Evolutionary conservation across 2,329 filamentous ascomycete genomes (phyloP), one percentile per base, ranked within the genome.

Genomic region (Zymoseptoria passerinii): DNA sequence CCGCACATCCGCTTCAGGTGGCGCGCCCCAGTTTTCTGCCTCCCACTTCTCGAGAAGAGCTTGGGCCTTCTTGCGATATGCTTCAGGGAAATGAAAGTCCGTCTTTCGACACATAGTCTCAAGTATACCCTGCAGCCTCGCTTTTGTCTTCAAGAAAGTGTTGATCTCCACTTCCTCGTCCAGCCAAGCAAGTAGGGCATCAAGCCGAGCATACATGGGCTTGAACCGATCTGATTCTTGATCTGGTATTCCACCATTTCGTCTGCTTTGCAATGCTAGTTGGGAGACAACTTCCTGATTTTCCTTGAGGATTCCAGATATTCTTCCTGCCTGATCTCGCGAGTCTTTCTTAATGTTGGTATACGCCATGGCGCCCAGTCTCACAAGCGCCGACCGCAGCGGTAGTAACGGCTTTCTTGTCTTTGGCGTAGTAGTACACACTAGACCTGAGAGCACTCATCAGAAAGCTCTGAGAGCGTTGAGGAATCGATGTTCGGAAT

Each of bases 81-180:
- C 28, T 9, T 48, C 19, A 5, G 60, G 58, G 48, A 68, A 65
- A 44, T 61, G 56, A 20, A 62, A 64, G n/a, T 63, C 40, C 16
- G 50, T 28, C 29, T 28, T 44, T 7, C 13, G 29, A 23, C 57
- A 63, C 2, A 69, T 62, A 2, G 61, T 9, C 9, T 54, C 27
- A 16, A 68, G 52, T 0, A 56, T 61, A 1, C 54, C 40, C 18
- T 61, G 61, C 13, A 66, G 59, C 48, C 62, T 60, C 0, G 56
- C 55, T 7, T 48, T 18, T 16, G 60, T 28, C 19, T 61, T 67
- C 5, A 68, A 50, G 5, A 52, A 52, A 0, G 58, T 57, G 4
- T 63, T 64, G 52, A 69, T 67, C 1, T 57, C 52, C 10, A 61
- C 54, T 4, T 62, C 44, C 0, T 53, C 58, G 20, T 67, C 63